phyloP scores from a whole-genome alignment of 2,329 filamentous ascomycete genomes.

The Claviceps arundinis region DNA sequence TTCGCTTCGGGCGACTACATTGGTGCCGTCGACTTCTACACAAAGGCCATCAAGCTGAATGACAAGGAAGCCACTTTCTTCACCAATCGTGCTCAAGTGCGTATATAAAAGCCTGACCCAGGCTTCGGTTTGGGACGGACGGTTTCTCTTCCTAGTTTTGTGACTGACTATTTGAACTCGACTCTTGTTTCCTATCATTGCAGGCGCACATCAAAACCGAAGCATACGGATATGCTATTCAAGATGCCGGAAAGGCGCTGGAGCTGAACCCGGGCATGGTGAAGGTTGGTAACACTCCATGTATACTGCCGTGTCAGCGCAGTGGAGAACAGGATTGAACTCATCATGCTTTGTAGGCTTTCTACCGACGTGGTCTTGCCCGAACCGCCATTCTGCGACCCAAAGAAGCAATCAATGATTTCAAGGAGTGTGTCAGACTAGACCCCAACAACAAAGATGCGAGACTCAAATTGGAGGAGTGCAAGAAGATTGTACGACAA shows the following conservation, averaged over 20 bases:
- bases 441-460: conserved; percentile 84
- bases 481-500: conserved; percentile 86
- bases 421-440: conserved; percentile 78
- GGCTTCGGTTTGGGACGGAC: conserved; percentile 6
- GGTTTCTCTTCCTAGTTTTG: conserved; percentile 18
- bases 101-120: conserved; percentile 15
- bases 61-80: conserved; percentile 79
- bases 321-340: not conserved
- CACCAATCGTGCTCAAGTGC: conserved; percentile 87
- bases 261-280: conserved; percentile 78
- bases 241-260: conserved; percentile 81
- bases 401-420: conserved; percentile 80
- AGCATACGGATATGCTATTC: conserved; percentile 83
- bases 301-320: not conserved
- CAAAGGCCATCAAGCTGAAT: conserved; percentile 74
- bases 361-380: conserved; percentile 84
- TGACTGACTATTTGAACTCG: conserved; percentile 27
- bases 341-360: conserved; percentile 45
- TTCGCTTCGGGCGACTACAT: conserved; percentile 83
- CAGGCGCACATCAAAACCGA: conserved; percentile 93
- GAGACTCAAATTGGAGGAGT: conserved; percentile 80
- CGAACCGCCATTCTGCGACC: conserved; percentile 84
- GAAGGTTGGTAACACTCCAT: conserved; percentile 48
- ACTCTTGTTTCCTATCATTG: conserved; percentile 1
- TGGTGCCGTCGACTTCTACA: conserved; percentile 69